Base-by-base conservation (phyloP, 2,329 filamentous ascomycete genomes). In the Stachybotrys chartarum region DNA sequence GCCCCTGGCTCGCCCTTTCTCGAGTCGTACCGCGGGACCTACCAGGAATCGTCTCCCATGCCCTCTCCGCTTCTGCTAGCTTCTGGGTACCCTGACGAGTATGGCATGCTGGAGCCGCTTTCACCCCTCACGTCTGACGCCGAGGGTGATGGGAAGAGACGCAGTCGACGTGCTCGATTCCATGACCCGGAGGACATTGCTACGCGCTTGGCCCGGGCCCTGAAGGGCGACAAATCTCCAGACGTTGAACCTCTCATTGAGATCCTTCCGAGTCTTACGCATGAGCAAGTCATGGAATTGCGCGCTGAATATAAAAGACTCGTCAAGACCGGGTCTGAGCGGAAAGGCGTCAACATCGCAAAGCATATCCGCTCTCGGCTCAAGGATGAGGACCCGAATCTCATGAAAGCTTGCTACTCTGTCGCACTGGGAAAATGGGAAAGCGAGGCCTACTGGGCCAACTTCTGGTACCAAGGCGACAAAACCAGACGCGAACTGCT, bases 401-500 rank as follows among this genome's bases (percentile, higher is more conserved):
- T 97, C 61, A 93, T 92, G 73, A 97, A 97, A 73, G 88, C 89
- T 7, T 91, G 88, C 66, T 97, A 97, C 70, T 85, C 92, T 4
- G 92, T 90, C 3, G 91, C 93, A 0, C 81, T 97, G 0, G 94
- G 94, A 10, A 82, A 82, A 53, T 97, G 91, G 86, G 94, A 97
- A 74, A 87, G 86, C 62, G 94, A 99, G 70, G 90, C 91, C 0
- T 96, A 96, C 78, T 99, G 94, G 92, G 91, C 93, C 57, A 97
- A 97, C 70, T 96, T 91, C 72, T 97, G 91, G 86, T 97, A 97
- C 73, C 93, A 97, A 68, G 86, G 87, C 44, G 88, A 93, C 70
- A 89, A 87, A 64, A 90, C 86, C 7, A 82, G 91, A 3, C 84
- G 92, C 6, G 93, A 97, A 71, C 79, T 99, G 42, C 81, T 99